Base-by-base conservation (phyloP, 1,284 basidiomycete species). In the Heterobasidion parviporum region DNA sequence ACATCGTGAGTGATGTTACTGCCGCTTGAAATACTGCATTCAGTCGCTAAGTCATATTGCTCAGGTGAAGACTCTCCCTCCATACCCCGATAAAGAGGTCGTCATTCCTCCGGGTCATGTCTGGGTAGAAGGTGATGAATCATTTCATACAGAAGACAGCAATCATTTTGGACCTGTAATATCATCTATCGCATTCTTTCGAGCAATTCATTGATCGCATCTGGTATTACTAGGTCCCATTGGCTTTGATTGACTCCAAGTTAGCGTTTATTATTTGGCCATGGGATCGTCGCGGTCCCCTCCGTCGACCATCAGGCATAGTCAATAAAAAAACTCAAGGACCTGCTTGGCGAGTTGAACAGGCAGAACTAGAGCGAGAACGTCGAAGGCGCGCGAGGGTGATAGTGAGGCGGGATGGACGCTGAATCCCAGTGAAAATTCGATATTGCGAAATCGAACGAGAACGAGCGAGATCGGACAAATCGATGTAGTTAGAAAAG, bases 111-210 rank as follows among this genome's bases (percentile, higher is more conserved):
- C 69, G 59, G 87, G 86, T 1, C 80, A 87, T 59, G 73, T 81
- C 46, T 90, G 87, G 87, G 75, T 90, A 52, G 87, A 89, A 78
- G 85, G 85, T 6, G 85, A 88, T 59, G 82, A 85, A 60, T 72
- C 77, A 8, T 85, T 83, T 63, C 75, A 79, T 57, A 86, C 82
- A 9, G 75, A 83, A 57, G 87, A 89, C 64, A 89, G 86, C 70
- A 89, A 89, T 65, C 68, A 72, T 8, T 87, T 87, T 64, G 87
- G 87, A 32, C 82, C 87, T 2, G 87, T 89, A 63, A 56, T 77
- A 69, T 14, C 43, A 10, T 49, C 12, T 14, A 8, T 41, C 15
- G 14, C 20, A 41, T 48, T 44, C 5, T 7, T 38, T 52, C 46
- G 41, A 6, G 5, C 6, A 1, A 26, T 7, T 47, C 33, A 50